These are phyloP conservation scores for Zasmidium angulare DNA, from an alignment of 2,329 filamentous ascomycete species.

Conservation along the genomic window DNA sequence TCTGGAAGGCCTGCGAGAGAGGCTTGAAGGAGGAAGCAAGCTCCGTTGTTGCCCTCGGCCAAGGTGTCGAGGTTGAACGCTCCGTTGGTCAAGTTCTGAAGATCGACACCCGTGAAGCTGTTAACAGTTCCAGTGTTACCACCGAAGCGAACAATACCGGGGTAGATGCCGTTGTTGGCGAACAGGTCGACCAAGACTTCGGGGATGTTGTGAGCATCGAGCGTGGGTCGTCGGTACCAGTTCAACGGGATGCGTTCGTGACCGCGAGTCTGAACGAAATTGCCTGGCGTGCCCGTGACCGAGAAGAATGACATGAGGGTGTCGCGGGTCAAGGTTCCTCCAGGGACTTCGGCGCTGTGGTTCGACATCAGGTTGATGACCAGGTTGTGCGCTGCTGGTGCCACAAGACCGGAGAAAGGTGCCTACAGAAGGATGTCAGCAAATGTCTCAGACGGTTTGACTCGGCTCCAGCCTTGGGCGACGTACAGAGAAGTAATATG, in stretches of 20 bases:
- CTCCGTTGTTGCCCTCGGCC: constrained; percentile 10
- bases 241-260: constrained; percentile 31
- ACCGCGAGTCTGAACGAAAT: constrained; percentile 24
- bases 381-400: constrained; percentile 27
- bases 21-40: constrained; percentile 7
- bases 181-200: constrained; percentile 21
- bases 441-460: too few species aligned
- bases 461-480: too few species aligned
- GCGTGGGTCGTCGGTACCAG: constrained; percentile 26
- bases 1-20: constrained; percentile 2
- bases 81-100: constrained; percentile 39
- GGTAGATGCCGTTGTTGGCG: constrained; percentile 9
- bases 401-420: constrained; percentile 27
- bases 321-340: constrained; percentile 22
- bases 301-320: constrained; percentile 24
- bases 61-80: constrained; percentile 38
- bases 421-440: too few species aligned
- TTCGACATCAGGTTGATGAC: constrained; percentile 29
- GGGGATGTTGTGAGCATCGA: constrained; percentile 8
- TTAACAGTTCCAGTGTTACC: constrained; percentile 39
- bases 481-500: constrained; percentile 35
- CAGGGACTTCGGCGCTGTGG: constrained; percentile 23
- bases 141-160: constrained; percentile 35
- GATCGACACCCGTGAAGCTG: constrained; percentile 37
- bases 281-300: constrained; percentile 21